Conservation (phyloP, 768 basidiomycete genomes). For the Crassisporium funariophilum region DNA sequence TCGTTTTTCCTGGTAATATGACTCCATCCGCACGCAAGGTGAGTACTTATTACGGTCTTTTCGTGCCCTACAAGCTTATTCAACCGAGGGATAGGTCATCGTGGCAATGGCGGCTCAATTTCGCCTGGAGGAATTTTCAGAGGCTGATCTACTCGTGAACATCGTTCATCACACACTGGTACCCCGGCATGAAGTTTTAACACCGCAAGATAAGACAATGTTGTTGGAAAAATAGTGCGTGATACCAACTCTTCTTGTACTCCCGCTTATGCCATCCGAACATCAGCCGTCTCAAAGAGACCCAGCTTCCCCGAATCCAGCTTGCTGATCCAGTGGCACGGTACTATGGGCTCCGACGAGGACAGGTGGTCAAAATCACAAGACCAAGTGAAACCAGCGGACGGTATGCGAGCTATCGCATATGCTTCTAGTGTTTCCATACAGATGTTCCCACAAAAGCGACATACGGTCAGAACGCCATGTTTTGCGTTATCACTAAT, state of each 20-base stretch:
- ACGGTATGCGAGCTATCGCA: slow-evolving; percentile 89
- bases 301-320: slow-evolving; percentile 96
- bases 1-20: slow-evolving; percentile 96
- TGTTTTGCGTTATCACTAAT: slow-evolving; percentile 16
- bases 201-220: slow-evolving; percentile 80
- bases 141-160: slow-evolving; percentile 95
- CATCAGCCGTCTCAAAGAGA: slow-evolving; percentile 93
- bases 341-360: slow-evolving; percentile 94
- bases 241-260: slow-evolving; percentile 6
- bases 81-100: slow-evolving; percentile 80
- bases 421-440: slow-evolving; percentile 65
- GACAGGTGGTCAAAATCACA: slow-evolving; percentile 98
- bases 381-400: slow-evolving; percentile 96
- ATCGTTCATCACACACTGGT: slow-evolving; percentile 96
- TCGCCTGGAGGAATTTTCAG: slow-evolving; percentile 93
- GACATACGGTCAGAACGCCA: slow-evolving; percentile 8
- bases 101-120: slow-evolving; percentile 86
- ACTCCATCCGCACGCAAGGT: slow-evolving; percentile 97
- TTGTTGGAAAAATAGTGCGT: slow-evolving; percentile 93
- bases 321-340: slow-evolving; percentile 96
- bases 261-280: slow-evolving; percentile 15
- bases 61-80: slow-evolving; percentile 9
- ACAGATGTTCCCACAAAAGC: slow-evolving; percentile 2
- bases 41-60: slow-evolving; percentile 17
- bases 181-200: slow-evolving; percentile 88